Evolutionary conservation across 371 early-diverging fungal species (phyloP).

Genomic region (Mortierella sp.): DNA sequence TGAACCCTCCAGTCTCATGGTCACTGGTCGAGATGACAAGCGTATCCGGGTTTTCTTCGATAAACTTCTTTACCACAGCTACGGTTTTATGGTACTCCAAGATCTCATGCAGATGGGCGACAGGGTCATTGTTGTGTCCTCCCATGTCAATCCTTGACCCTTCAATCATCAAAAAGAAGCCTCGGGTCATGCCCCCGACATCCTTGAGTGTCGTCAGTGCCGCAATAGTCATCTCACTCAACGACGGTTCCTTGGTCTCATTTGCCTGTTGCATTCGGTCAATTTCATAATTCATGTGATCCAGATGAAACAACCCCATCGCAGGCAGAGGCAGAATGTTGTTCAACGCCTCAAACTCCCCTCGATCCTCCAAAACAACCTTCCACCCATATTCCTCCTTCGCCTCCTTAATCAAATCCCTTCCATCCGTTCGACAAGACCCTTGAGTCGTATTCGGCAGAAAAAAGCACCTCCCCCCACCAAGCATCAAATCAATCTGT

Average conservation of each 20-base stretch:
- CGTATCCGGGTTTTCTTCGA: slow-evolving; percentile 82
- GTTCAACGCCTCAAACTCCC: slow-evolving; percentile 70
- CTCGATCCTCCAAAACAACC: slow-evolving; percentile 60
- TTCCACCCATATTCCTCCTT: slow-evolving; percentile 69
- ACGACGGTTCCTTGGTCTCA: slow-evolving; percentile 76
- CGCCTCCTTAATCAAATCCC: slow-evolving; percentile 75
- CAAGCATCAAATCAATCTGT: slow-evolving; percentile 91
- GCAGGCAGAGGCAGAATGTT: slow-evolving; percentile 72
- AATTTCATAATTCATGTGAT: slow-evolving; percentile 93
- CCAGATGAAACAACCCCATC: slow-evolving; percentile 81
- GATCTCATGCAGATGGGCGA: slow-evolving; percentile 92
- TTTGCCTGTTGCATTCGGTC: slow-evolving; percentile 62
- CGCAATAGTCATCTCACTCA: slow-evolving; percentile 87
- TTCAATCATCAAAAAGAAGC: slow-evolving; percentile 97
- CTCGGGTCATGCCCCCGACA: slow-evolving; percentile 64
- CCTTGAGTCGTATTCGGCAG: slow-evolving; percentile 67
- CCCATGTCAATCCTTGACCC: slow-evolving; percentile 82
- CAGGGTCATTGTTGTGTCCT: slow-evolving; percentile 87
- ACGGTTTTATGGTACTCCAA: slow-evolving; percentile 90
- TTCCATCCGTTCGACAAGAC: slow-evolving; percentile 81
- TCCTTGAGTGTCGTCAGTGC: slow-evolving; percentile 78
- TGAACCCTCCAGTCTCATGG: slow-evolving; percentile 97
- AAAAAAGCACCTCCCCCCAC: slow-evolving; percentile 94
- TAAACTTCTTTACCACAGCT: slow-evolving; percentile 78
- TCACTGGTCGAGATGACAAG: slow-evolving; percentile 91